Evolutionary conservation across 768 basidiomycete species (phyloP).

Genomic region (Lactarius hatsudake): DNA sequence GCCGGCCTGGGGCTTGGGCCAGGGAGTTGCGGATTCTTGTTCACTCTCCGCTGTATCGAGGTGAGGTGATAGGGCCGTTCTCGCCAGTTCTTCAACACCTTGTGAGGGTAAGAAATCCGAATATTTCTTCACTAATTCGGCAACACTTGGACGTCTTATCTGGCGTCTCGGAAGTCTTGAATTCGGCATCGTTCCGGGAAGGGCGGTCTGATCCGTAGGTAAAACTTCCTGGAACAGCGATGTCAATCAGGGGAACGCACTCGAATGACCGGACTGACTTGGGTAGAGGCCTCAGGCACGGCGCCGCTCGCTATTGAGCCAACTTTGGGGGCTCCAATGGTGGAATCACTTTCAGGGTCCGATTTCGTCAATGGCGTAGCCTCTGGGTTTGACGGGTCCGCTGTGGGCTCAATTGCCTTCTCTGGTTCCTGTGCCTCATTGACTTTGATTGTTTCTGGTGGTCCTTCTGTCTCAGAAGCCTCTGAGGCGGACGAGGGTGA

Average conservation of each 20-base stretch:
- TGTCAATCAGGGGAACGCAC: neutral
- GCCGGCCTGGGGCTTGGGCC: conserved; percentile 38
- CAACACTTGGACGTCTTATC: conserved; percentile 61
- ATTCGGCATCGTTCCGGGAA: conserved; percentile 32
- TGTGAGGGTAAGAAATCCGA: conserved; percentile 73
- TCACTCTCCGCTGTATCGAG: conserved; percentile 73
- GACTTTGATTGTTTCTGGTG: conserved; percentile 30
- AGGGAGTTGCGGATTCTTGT: conserved; percentile 51
- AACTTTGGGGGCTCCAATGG: conserved; percentile 58
- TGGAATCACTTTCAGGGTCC: conserved; percentile 80
- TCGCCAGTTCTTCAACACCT: conserved; percentile 67
- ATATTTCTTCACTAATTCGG: conserved; percentile 82
- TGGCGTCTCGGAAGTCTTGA: conserved; percentile 67
- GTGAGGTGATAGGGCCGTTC: conserved; percentile 61
- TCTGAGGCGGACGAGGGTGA: conserved; percentile 67
- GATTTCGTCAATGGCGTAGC: conserved; percentile 39
- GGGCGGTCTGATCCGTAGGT: conserved; percentile 19
- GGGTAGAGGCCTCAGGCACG: conserved; percentile 8
- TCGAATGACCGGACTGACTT: conserved; percentile 24
- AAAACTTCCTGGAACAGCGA: conserved; percentile 10
- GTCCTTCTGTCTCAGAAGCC: conserved; percentile 60
- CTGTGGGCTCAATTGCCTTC: neutral
- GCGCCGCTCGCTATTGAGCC: conserved; percentile 13
- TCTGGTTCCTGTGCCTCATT: conserved; percentile 18
- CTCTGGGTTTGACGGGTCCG: conserved; percentile 9